A percentile compares a stretch with the other conserved stretches of the same genome.
These are phyloP conservation scores for Citrullus amarus DNA, from an alignment of 306 rosid species.

Conservation along the genomic window DNA sequence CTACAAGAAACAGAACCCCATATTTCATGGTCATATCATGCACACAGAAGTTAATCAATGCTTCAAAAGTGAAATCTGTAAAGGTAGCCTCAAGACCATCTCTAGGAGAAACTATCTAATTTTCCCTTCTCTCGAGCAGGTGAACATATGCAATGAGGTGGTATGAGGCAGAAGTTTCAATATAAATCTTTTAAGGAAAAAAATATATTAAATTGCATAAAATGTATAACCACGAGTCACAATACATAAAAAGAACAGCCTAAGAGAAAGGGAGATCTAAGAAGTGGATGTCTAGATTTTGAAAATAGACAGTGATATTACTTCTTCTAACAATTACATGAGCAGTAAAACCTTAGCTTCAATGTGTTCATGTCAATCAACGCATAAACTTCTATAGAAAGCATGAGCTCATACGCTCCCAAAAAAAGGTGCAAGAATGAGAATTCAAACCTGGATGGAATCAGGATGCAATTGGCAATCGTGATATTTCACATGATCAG, in stretches of 20 bases:
- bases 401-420: not conserved
- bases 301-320: not conserved
- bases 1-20: not conserved
- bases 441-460: conserved; percentile 44
- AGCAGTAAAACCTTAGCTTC: not conserved
- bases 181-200: not conserved
- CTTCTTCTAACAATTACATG: not conserved
- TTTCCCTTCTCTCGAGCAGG: not conserved
- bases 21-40: not conserved
- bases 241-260: not conserved
- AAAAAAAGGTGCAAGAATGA: not conserved
- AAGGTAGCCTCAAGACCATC: not conserved
- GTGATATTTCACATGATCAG: conserved; percentile 61
- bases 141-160: not conserved
- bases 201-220: not conserved
- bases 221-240: not conserved
- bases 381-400: not conserved
- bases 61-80: not conserved
- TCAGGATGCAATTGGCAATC: conserved; percentile 81
- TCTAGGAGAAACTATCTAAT: not conserved
- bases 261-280: not conserved
- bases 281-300: not conserved
- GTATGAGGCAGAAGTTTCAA: not conserved
- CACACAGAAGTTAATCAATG: not conserved
- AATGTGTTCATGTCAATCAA: not conserved